phyloP scores from a whole-genome alignment of 768 basidiomycete genomes.

The Boletellus emodensis region DNA sequence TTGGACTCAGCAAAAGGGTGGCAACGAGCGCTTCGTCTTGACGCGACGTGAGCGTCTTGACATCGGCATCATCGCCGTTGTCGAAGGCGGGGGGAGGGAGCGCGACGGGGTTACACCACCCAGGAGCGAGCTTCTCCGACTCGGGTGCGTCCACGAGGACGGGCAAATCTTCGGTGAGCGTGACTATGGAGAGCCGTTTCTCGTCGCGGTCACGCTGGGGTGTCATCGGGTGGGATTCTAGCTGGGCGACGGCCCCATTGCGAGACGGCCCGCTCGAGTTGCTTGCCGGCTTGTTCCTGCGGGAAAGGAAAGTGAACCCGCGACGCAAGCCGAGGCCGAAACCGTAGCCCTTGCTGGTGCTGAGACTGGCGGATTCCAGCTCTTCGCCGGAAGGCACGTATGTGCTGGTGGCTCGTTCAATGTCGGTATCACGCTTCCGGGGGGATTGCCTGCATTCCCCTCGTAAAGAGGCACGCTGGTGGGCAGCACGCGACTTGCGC shows the following conservation, averaged over 20 bases:
- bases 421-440: slow-evolving; percentile 3
- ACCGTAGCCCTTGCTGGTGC: slow-evolving; percentile 32
- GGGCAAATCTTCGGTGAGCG: slow-evolving; percentile 18
- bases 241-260: slow-evolving; percentile 4
- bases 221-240: slow-evolving; percentile 23
- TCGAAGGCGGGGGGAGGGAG: slow-evolving; percentile 10
- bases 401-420: slow-evolving; percentile 8
- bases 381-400: slow-evolving; percentile 20
- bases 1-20: slow-evolving; percentile 43
- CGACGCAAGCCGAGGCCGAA: slow-evolving; percentile 31
- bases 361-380: slow-evolving; percentile 25
- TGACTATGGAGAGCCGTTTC: slow-evolving; percentile 25
- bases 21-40: slow-evolving; percentile 38
- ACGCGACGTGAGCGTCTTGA: slow-evolving; percentile 29
- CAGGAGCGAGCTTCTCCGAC: slow-evolving; percentile 33
- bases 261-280: slow-evolving; percentile 17
- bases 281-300: slow-evolving; percentile 22
- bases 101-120: slow-evolving; percentile 27
- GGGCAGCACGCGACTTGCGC: slow-evolving; percentile 38
- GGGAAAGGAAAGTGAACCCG: slow-evolving; percentile 22
- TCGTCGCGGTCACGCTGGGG: slow-evolving; percentile 24
- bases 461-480: not conserved
- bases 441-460: not conserved
- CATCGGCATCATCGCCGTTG: slow-evolving; percentile 26
- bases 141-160: slow-evolving; percentile 19